Percentiles rank a stretch among this genome's conserved stretches.
Evolutionary conservation across 371 early-diverging fungal species (phyloP).

Genomic region (Syncephalastrum sp.): DNA sequence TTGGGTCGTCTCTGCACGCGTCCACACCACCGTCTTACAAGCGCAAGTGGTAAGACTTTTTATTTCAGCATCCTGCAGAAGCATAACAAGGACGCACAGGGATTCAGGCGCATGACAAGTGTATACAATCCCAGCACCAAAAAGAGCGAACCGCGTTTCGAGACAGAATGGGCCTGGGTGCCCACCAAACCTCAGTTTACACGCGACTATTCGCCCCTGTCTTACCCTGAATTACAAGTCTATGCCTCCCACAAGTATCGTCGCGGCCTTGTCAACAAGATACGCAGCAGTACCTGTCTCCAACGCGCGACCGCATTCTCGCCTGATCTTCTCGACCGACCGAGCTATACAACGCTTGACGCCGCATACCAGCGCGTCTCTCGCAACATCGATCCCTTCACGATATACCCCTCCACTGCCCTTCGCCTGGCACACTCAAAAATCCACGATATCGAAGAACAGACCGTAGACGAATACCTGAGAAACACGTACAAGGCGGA

Average conservation of each 20-base stretch:
- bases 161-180: slow-evolving; percentile 57
- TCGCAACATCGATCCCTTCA: slow-evolving; percentile 53
- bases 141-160: slow-evolving; percentile 47
- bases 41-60: slow-evolving; percentile 50
- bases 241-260: slow-evolving; percentile 62
- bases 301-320: slow-evolving; percentile 40
- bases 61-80: neutral
- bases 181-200: slow-evolving; percentile 40
- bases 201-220: slow-evolving; percentile 43
- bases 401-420: slow-evolving; percentile 54
- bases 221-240: slow-evolving; percentile 50
- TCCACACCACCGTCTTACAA: slow-evolving; percentile 49
- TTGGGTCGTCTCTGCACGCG: slow-evolving; percentile 57
- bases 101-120: slow-evolving; percentile 35
- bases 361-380: slow-evolving; percentile 14
- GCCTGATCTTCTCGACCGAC: slow-evolving; percentile 43
- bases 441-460: slow-evolving; percentile 49
- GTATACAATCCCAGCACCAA: slow-evolving; percentile 47
- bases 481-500: slow-evolving; percentile 49
- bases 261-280: slow-evolving; percentile 53
- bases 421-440: slow-evolving; percentile 48
- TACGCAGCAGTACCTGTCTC: slow-evolving; percentile 50
- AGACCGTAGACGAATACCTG: slow-evolving; percentile 45
- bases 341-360: slow-evolving; percentile 8
- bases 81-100: slow-evolving; percentile 17